Evolutionary conservation across 78 protist genomes (phyloP), one percentile per base, ranked within the genome.

Genomic region (Dictyostelium firmibasis): DNA sequence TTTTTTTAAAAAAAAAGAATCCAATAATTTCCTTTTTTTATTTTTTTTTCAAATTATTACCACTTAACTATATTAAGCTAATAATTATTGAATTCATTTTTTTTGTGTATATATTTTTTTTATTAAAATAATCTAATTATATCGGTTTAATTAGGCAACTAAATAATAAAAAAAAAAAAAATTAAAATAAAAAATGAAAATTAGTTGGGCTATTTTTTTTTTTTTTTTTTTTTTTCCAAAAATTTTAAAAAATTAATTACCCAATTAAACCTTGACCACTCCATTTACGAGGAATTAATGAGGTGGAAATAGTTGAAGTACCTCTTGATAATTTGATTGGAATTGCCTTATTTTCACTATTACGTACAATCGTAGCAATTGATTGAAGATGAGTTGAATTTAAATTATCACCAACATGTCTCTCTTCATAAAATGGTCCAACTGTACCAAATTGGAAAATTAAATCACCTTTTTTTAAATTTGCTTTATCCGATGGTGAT

Each of bases 241-340:
- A n/a, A n/a, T n/a, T n/a, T n/a, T n/a, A n/a, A n/a, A n/a, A n/a
- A n/a, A n/a, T n/a, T n/a, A 57, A 14, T 47, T 79, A 88, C 86
- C 94, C 94, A 41, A 89, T 78, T 50, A 89, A 81, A 23, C 94
- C 94, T 81, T 89, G 94, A 44, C 94, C 94, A 67, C 18, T 44
- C 94, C 94, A 89, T 50, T 89, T 89, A 43, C 57, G 70, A 9
- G 94, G 94, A 7, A 78, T 89, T n/a, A 89, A 75, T 23, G 47
- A 64, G 13, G 83, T 44, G 20, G 83, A 69, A 9, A 35, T 3
- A 43, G 18, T 50, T 33, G 82, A 13, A 44, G 72, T 36, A 33
- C 79, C 79, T 69, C 94, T 78, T 29, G 57, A 44, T n/a, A 79
- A 81, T 38, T 47, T 36, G 0, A 89, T 44, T 60, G 76, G 25